Evolutionary conservation across 2,329 filamentous ascomycete species (phyloP), one percentile per base, ranked within the genome.

Genomic region (Exophiala sideris): DNA sequence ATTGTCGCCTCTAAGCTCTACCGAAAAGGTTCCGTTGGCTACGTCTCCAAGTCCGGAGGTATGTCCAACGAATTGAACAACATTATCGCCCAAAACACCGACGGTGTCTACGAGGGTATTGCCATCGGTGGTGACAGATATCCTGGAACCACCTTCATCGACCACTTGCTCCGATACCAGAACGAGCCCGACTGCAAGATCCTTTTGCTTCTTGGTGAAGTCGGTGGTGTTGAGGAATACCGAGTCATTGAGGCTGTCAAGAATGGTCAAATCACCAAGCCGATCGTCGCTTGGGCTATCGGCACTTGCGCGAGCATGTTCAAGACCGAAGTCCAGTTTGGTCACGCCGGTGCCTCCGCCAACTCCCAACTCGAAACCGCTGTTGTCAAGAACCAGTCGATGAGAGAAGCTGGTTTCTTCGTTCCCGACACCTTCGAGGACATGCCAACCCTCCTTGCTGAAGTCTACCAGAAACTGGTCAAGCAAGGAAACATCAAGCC

Each of bases 41-140:
- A 99, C 77, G 94, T 99, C 76, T 97, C 92, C 83, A 99, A 99
- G 84, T 99, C 94, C 56, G 94, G 94, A 72, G 94, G 94, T 79
- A 99, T 99, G 94, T 97, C 94, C 76, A 99, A 99, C 83, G 94
- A 99, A 82, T 80, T 99, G 70, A 99, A 99, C 88, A 99, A 99
- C 85, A 97, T 99, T 76, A 88, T 99, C 70, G 84, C 91, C 55
- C 88, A 96, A 74, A 95, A 83, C 75, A 96, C 94, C 68, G 91
- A 99, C 73, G 94, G 94, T 83, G 94, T 99, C 53, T 92, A 95
- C 75, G 94, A 99, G 83, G 94, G 94, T 85, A 88, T 99, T 69
- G 94, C 94, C 73, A 99, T 99, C 77, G 94, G 94, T 78, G 94
- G 94, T 86, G 94, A 99, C 78, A 84, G 94, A 76, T 99, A 99